Conservation (phyloP, 2,329 filamentous ascomycete genomes). For the Talaromyces sp. region DNA sequence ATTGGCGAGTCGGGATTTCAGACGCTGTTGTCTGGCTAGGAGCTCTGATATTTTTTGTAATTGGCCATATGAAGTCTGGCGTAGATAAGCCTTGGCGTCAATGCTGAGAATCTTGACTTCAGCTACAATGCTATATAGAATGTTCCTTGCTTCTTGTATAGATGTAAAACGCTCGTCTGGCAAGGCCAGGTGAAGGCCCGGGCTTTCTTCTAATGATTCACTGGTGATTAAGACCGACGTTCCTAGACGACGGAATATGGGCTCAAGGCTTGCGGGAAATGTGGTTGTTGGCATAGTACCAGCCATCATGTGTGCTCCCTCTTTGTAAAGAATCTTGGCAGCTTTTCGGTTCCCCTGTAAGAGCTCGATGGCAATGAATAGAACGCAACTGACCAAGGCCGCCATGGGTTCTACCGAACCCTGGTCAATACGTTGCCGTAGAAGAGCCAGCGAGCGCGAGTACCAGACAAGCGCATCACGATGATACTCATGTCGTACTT, state of each 20-base stretch:
- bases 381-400: slow-evolving; percentile 24
- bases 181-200: not conserved
- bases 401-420: slow-evolving; percentile 20
- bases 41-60: not conserved
- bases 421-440: slow-evolving; percentile 20
- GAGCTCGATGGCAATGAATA: slow-evolving; percentile 30
- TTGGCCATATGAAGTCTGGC: not conserved
- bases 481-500: slow-evolving; percentile 12
- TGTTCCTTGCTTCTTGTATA: not conserved
- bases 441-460: slow-evolving; percentile 21
- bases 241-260: not conserved
- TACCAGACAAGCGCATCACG: slow-evolving; percentile 26
- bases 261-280: not conserved
- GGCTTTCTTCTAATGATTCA: not conserved
- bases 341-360: slow-evolving; percentile 20
- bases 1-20: not conserved
- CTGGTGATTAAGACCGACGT: not conserved
- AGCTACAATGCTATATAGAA: not conserved
- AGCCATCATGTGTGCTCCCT: slow-evolving; percentile 16
- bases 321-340: slow-evolving; percentile 22
- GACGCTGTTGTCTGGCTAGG: not conserved
- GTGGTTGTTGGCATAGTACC: not conserved
- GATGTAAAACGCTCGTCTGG: not conserved
- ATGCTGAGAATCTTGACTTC: not conserved
- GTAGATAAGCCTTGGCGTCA: not conserved